Evolutionary conservation across 2,329 filamentous ascomycete genomes (phyloP), one percentile per base, ranked within the genome.

Genomic region (Parascedosporium putredinis): DNA sequence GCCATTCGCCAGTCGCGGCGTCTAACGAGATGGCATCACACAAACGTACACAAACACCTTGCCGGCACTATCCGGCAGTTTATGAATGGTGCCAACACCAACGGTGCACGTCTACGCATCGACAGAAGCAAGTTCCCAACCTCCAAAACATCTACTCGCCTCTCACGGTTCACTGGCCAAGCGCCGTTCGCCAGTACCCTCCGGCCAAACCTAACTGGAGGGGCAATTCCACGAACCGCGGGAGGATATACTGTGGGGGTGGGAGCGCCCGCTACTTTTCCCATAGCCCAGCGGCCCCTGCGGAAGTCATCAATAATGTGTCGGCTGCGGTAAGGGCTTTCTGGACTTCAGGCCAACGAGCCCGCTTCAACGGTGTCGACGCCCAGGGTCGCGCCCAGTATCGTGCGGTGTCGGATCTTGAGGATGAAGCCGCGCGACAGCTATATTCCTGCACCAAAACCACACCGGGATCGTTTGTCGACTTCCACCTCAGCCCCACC

Each of bases 281-380:
- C 1, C 90, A 96, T 67, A 79, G 82, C 1, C 88, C 91, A 1
- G 84, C 87, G 8, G 80, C 84, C 6, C 89, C 88, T 34, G 88
- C 90, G 1, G 88, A 97, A 64, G 88, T 97, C 44, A 79, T 97
- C 47, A 86, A 93, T 65, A 95, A 95, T 66, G 91, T 96, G n/a
- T 95, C 88, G 10, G 83, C 89, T 58, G 93, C 89, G 4, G 83
- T 97, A 60, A 82, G 93, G 49, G 90, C 89, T 10, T 96, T 98
- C 67, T 84, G 88, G 68, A 75, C 95, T n/a, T 89, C 86, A 0
- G 93, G 93, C 0, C 82, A 95, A 60, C 93, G 90, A 64, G 83
- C 86, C 8, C 85, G 86, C 51, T 96, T 90, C 58, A 86, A 95
- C 62, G 91, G 91, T 10, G 64, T 84, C 40, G 81, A 83, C 50